Evolutionary conservation across 208 protist genomes (phyloP).

Genomic region (Acanthamoeba divionensis): DNA sequence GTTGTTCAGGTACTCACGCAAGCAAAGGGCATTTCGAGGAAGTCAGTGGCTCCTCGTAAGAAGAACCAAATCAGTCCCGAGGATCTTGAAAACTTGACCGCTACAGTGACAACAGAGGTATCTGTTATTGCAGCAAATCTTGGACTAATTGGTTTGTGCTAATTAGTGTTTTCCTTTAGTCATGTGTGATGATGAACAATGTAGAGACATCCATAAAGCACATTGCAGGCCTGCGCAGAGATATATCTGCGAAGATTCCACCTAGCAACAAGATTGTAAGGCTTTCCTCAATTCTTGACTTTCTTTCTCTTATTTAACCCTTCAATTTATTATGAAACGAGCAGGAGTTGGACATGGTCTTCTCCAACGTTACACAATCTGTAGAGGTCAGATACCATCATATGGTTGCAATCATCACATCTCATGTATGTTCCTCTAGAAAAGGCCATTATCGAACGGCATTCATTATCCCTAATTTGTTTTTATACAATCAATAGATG

Average conservation of each 20-base stretch:
- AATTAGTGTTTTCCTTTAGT: background rate
- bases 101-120: no score
- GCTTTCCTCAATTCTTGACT: no score
- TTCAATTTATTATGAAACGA: no score
- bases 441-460: background rate
- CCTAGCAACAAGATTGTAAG: no score
- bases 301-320: no score
- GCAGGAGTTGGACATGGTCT: background rate
- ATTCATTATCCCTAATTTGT: background rate
- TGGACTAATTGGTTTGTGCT: no score
- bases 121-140: no score
- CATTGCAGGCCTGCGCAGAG: background rate
- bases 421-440: background rate
- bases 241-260: background rate
- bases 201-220: slow-evolving; percentile 28
- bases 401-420: slow-evolving; percentile 46
- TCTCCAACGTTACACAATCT: background rate
- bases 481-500: background rate
- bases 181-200: slow-evolving; percentile 39
- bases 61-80: no score
- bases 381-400: slow-evolving; percentile 9
- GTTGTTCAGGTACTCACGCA: no score
- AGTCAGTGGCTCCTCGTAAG: no score
- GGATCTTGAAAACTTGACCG: no score
- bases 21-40: no score